These are phyloP conservation scores for Camellia sinensis DNA, from an alignment of 148 eudicot species.

Conservation along the genomic window DNA sequence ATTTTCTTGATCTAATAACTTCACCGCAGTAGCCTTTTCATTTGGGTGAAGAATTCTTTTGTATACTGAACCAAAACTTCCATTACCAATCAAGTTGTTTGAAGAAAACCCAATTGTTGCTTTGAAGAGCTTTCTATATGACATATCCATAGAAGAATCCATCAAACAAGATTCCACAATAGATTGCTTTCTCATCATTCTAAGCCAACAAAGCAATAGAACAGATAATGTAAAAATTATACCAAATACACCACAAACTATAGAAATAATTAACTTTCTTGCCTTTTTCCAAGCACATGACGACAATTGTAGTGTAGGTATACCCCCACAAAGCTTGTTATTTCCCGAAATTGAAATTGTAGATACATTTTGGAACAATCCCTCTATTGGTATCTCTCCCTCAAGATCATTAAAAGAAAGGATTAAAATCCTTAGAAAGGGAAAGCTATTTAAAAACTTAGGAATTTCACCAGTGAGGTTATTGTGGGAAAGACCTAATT, in stretches of 20 bases:
- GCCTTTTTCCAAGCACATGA: slow-evolving; percentile 12
- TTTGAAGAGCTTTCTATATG: slow-evolving; percentile 14
- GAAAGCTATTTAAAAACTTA: neutral
- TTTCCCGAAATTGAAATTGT: slow-evolving; percentile 27
- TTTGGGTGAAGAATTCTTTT: slow-evolving; percentile 4
- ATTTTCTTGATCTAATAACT: slow-evolving; percentile 9
- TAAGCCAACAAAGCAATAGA: neutral
- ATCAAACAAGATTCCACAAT: neutral
- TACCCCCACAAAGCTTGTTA: slow-evolving; percentile 30
- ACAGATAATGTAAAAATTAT: neutral
- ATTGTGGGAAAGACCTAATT: slow-evolving; percentile 19
- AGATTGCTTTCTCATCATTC: neutral
- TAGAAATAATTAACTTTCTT: neutral
- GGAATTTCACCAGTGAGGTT: slow-evolving; percentile 22
- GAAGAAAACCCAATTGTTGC: slow-evolving; percentile 18
- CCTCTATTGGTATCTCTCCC: slow-evolving; percentile 26
- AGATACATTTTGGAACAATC: slow-evolving; percentile 25
- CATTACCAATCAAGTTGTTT: slow-evolving; percentile 10
- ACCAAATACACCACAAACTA: slow-evolving; percentile 3
- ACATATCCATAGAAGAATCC: neutral
- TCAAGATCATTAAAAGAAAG: slow-evolving; percentile 33
- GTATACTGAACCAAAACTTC: slow-evolving; percentile 20
- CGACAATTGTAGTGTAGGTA: slow-evolving; percentile 22
- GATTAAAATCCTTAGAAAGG: slow-evolving; percentile 4
- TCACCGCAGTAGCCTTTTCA: neutral